Conservation (phyloP, 495 filamentous ascomycete species). For the Talaromyces adpressus region DNA sequence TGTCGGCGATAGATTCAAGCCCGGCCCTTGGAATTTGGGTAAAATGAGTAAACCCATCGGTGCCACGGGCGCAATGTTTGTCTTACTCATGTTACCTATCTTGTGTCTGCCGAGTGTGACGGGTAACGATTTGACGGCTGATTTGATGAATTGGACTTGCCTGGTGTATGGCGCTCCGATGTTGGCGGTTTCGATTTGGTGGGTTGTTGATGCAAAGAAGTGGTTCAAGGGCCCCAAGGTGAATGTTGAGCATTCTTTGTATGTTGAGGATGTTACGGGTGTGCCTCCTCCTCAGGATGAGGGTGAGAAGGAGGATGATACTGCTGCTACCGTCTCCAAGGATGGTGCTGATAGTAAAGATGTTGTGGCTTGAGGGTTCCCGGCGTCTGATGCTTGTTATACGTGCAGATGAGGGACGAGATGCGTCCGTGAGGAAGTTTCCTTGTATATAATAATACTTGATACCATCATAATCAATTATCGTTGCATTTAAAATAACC, state of each 20-base stretch:
- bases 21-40: conserved; percentile 71
- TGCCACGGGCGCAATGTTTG: conserved; percentile 52
- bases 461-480: not conserved
- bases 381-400: not conserved
- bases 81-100: conserved; percentile 67
- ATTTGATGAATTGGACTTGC: conserved; percentile 70
- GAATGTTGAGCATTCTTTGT: conserved; percentile 36
- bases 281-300: not conserved
- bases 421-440: not conserved
- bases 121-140: conserved; percentile 48
- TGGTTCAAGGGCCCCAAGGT: conserved; percentile 76
- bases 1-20: conserved; percentile 61
- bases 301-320: not conserved
- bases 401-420: not conserved
- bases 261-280: not conserved
- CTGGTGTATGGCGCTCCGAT: conserved; percentile 69
- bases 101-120: conserved; percentile 59
- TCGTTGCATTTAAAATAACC: not conserved
- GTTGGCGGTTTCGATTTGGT: conserved; percentile 59
- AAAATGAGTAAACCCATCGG: conserved; percentile 56
- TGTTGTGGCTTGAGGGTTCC: not conserved
- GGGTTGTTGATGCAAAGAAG: conserved; percentile 58
- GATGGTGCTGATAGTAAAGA: not conserved
- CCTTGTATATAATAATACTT: not conserved
- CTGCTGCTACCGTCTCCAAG: not conserved